A percentile compares a stretch with the other conserved stretches of the same genome.
Conservation (phyloP, 2,329 filamentous ascomycete species). For the Bipolaris zeicola region DNA sequence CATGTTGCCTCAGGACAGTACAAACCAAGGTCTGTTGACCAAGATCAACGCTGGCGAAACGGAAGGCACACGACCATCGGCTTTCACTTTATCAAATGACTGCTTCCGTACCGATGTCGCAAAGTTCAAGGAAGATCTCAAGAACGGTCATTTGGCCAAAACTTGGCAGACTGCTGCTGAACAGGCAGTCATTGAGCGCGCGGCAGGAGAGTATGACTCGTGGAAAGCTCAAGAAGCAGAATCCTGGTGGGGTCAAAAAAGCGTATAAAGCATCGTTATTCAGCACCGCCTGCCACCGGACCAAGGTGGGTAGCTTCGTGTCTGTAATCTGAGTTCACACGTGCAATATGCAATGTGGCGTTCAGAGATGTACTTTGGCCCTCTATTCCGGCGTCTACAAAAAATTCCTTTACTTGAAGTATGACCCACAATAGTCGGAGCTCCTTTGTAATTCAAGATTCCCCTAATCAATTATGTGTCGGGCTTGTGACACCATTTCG, state of each 20-base stretch:
- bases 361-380: too few relatives aligned
- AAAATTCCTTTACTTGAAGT: too few relatives aligned
- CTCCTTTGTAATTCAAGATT: too few relatives aligned
- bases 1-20: slow-evolving; percentile 27
- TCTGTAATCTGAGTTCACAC: too few relatives aligned
- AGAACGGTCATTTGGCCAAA: slow-evolving; percentile 61
- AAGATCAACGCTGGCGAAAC: slow-evolving; percentile 22
- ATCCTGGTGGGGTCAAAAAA: slow-evolving; percentile 63
- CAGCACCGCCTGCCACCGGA: not conserved
- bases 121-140: slow-evolving; percentile 62
- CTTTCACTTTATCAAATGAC: slow-evolving; percentile 42
- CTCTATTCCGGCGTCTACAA: too few relatives aligned
- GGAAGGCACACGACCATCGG: slow-evolving; percentile 26
- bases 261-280: slow-evolving; percentile 31
- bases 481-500: too few relatives aligned
- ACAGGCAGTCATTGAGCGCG: slow-evolving; percentile 58
- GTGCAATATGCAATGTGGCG: too few relatives aligned
- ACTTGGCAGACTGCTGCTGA: slow-evolving; percentile 62
- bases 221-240: slow-evolving; percentile 62
- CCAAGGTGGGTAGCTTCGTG: not conserved
- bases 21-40: slow-evolving; percentile 23
- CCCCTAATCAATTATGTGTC: too few relatives aligned
- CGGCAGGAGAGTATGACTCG: slow-evolving; percentile 61
- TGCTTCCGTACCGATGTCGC: slow-evolving; percentile 60
- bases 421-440: too few relatives aligned